Evolutionary conservation across 2,329 filamentous ascomycete species (phyloP).

Genomic region (Spiromastix sp.): DNA sequence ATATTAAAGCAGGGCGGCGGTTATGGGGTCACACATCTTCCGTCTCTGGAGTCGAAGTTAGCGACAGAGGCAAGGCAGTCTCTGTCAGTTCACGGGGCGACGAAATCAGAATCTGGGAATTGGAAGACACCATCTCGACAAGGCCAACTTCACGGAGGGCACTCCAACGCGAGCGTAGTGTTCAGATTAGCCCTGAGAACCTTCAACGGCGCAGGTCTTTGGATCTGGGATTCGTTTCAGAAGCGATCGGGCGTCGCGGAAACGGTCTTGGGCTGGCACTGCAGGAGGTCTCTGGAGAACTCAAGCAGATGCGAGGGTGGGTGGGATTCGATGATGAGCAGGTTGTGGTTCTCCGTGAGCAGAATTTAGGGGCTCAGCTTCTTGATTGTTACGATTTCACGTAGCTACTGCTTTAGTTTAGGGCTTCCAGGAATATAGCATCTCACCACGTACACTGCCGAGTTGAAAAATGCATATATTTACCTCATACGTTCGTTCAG

Average conservation of each 20-base stretch:
- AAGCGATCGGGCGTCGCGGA: slow-evolving; percentile 18
- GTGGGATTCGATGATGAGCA: slow-evolving; percentile 87
- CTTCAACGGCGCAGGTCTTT: slow-evolving; percentile 6
- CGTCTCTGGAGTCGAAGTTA: slow-evolving; percentile 76
- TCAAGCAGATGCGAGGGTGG: slow-evolving; percentile 47
- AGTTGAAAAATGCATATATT: no score
- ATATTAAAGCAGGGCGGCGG: slow-evolving; percentile 61
- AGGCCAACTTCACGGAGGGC: slow-evolving; percentile 32
- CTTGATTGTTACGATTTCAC: slow-evolving; percentile 84
- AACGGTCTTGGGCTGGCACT: slow-evolving; percentile 23
- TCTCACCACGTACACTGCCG: not conserved
- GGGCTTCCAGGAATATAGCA: not conserved
- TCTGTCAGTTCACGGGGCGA: slow-evolving; percentile 75
- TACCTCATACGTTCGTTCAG: no score
- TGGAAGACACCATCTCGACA: slow-evolving; percentile 58
- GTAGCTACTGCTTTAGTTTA: slow-evolving; percentile 27
- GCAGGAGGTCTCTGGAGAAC: slow-evolving; percentile 26
- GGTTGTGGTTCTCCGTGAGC: slow-evolving; percentile 72
- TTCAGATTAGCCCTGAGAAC: slow-evolving; percentile 39
- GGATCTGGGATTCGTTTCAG: slow-evolving; percentile 10
- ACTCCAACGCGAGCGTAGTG: slow-evolving; percentile 40
- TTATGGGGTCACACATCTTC: slow-evolving; percentile 90
- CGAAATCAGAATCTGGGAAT: slow-evolving; percentile 77
- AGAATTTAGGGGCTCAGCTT: slow-evolving; percentile 55
- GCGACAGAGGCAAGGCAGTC: slow-evolving; percentile 73